Percentiles rank a stretch among this genome's conserved stretches.
These are phyloP conservation scores for Ogataea kodamae DNA, from an alignment of 805 yeast species.

Conservation along the genomic window DNA sequence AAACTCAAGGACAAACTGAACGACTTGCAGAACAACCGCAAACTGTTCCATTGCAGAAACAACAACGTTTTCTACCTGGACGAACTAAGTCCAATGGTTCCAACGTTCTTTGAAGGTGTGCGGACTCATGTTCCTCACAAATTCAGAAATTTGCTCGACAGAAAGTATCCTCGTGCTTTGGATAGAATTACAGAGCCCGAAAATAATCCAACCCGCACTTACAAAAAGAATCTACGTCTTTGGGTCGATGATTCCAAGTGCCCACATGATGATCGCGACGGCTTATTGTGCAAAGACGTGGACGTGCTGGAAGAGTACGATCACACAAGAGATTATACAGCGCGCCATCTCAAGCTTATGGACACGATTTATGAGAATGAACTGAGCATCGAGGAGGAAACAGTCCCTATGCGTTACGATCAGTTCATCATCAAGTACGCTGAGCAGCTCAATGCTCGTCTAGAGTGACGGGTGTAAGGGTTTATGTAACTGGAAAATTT, in stretches of 20 bases:
- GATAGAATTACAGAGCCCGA: slow-evolving; percentile 36
- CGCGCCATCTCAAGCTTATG: slow-evolving; percentile 21
- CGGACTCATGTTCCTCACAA: slow-evolving; percentile 50
- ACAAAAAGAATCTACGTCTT: slow-evolving; percentile 47
- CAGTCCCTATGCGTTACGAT: slow-evolving; percentile 29
- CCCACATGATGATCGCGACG: slow-evolving; percentile 24
- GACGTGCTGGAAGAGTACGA: slow-evolving; percentile 31
- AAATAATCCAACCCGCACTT: slow-evolving; percentile 40
- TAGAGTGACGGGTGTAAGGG: slow-evolving; percentile 9
- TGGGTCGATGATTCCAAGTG: slow-evolving; percentile 46
- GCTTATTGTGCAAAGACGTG: slow-evolving; percentile 31
- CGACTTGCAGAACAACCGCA: slow-evolving; percentile 23
- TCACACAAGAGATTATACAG: slow-evolving; percentile 30
- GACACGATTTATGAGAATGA: slow-evolving; percentile 9
- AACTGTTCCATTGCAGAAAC: slow-evolving; percentile 50
- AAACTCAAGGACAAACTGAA: slow-evolving; percentile 10
- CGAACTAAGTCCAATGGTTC: slow-evolving; percentile 48
- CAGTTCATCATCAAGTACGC: slow-evolving; percentile 26
- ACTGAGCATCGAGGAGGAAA: slow-evolving; percentile 21
- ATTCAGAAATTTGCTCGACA: slow-evolving; percentile 38
- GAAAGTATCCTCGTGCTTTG: slow-evolving; percentile 46
- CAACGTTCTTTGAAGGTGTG: slow-evolving; percentile 53
- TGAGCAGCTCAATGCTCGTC: slow-evolving; percentile 18
- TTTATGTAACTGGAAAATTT: neutral
- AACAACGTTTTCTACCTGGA: slow-evolving; percentile 45